Conservation (phyloP, 202 grass and related monocot species). For the Panicum virgatum region DNA sequence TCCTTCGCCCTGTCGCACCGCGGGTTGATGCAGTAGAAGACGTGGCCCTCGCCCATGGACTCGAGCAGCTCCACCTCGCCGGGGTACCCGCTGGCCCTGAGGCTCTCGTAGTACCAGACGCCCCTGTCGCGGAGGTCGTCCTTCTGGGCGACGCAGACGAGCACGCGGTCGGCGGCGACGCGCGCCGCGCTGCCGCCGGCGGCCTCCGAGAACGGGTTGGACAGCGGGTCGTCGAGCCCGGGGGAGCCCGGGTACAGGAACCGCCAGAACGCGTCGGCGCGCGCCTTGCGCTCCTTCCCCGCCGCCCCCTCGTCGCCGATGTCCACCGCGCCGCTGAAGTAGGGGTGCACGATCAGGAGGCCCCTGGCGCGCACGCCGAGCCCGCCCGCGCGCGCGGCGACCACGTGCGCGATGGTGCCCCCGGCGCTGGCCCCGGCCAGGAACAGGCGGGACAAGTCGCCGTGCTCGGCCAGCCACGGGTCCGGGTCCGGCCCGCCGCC, state of each 20-base stretch:
- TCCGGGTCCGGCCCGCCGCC: not conserved
- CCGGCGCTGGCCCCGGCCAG: constrained; percentile 55
- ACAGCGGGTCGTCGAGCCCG: constrained; percentile 58
- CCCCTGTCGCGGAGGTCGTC: constrained; percentile 55
- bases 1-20: constrained; percentile 30
- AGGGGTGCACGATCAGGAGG: constrained; percentile 53
- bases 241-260: constrained; percentile 46
- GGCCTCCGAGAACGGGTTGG: constrained; percentile 57
- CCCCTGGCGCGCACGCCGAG: constrained; percentile 38
- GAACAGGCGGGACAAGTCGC: constrained; percentile 53
- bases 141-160: constrained; percentile 64
- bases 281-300: constrained; percentile 32
- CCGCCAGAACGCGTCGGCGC: constrained; percentile 44
- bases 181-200: constrained; percentile 36
- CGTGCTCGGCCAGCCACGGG: constrained; percentile 48
- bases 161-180: constrained; percentile 38
- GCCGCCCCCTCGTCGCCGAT: not conserved
- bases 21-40: constrained; percentile 41
- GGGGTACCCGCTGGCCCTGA: constrained; percentile 55
- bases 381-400: constrained; percentile 40
- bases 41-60: constrained; percentile 57
- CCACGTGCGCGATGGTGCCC: constrained; percentile 59
- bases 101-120: constrained; percentile 58
- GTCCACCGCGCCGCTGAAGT: constrained; percentile 66
- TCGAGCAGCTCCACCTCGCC: constrained; percentile 63